Evolutionary conservation across 2,329 filamentous ascomycete species (phyloP).

Genomic region (Zopfia rhizophila): DNA sequence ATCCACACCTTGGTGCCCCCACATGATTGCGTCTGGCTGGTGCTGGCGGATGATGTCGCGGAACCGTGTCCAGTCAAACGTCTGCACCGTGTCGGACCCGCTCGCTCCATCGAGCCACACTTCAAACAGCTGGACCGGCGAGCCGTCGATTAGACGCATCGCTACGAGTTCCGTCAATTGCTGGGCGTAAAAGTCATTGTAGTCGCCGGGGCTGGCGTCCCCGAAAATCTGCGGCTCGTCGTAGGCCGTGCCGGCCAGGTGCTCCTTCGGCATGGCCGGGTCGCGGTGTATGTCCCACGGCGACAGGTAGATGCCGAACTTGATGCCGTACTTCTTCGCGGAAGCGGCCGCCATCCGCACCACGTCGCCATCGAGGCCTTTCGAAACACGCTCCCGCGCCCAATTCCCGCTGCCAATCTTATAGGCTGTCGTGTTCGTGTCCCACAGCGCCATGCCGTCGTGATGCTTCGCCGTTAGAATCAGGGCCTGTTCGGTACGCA

Average conservation of each 20-base stretch:
- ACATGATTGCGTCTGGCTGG: constrained; percentile 25
- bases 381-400: constrained; percentile 38
- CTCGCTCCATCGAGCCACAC: constrained; percentile 28
- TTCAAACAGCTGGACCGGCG: constrained; percentile 21
- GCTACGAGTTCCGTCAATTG: constrained; percentile 25
- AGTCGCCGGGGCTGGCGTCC: constrained; percentile 41
- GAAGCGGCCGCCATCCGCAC: constrained; percentile 46
- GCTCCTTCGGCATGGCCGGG: constrained; percentile 47
- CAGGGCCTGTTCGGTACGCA: too few species aligned
- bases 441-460: constrained; percentile 51
- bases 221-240: constrained; percentile 51
- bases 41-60: constrained; percentile 23
- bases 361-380: constrained; percentile 41
- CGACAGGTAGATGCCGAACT: constrained; percentile 49
- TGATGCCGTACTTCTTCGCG: constrained; percentile 45
- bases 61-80: constrained; percentile 24
- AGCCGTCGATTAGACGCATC: constrained; percentile 16
- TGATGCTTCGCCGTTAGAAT: constrained; percentile 52
- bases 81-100: constrained; percentile 25
- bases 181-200: constrained; percentile 44
- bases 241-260: constrained; percentile 41
- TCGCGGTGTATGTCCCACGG: constrained; percentile 53
- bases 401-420: constrained; percentile 45
- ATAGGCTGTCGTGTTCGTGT: constrained; percentile 47
- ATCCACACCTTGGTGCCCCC: constrained; percentile 29